Base-by-base conservation (phyloP, 2,329 filamentous ascomycete species). In the Eutypella sp. region DNA sequence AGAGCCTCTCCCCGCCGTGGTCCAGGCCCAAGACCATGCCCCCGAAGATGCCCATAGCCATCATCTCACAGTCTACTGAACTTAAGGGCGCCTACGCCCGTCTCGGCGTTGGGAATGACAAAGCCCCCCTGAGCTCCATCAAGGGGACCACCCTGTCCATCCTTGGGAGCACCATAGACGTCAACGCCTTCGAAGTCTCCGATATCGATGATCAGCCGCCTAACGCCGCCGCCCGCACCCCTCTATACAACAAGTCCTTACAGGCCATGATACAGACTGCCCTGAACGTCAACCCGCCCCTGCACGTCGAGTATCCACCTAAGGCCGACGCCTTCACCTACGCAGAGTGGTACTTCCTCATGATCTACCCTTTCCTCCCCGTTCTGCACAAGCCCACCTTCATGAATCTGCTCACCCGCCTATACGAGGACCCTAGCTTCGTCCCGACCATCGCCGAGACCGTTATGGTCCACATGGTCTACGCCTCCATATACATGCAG, bases 81-180 rank as follows among this genome's bases (percentile, higher is more conserved):
- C 66, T 72, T 41, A 67, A 71, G 22, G 68, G 71, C 5, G 74
- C 76, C 34, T 81, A 86, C 58, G 82, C 79, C 58, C 85, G 85
- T 53, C 72, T 89, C 4, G 85, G 85, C 31, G 81, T 81, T 16
- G 77, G 76, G 3, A 74, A 76, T 6, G 80, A 84, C 45, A 81
- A 78, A 54, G 77, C 79, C 8, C 79, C 81, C 42, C 67, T 90
- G 31, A 88, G 82, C 64, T 83, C 85, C 7, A 85, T 91, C 59
- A 84, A 84, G 57, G 87, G 87, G 40, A 90, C 85, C 0, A 81
- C 79, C 8, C 70, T 93, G n/a, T 84, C 86, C 1, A 80, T 95
- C 44, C 79, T 93, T 36, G 89, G 88, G 27, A 86, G 85, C 55
- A 84, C 87, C 39, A 85, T 93, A 57, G 86, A 95, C 63, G 78